Percentiles rank a stretch among this genome's conserved stretches.
Conservation (phyloP, 495 filamentous ascomycete genomes). For the Aspergillus asperescens region DNA sequence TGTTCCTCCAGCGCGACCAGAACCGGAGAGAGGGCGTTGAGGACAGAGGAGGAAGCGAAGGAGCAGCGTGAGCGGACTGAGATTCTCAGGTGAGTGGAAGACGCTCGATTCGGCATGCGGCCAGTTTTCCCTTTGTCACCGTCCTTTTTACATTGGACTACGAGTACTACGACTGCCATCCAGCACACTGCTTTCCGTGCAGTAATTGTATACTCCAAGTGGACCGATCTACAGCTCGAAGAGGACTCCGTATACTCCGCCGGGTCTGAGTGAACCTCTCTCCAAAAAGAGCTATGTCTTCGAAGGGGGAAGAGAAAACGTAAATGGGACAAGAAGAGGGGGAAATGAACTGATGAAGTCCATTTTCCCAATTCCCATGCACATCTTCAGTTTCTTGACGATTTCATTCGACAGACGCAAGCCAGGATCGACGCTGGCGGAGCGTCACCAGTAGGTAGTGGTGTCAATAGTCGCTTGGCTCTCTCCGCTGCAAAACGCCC, state of each 20-base stretch:
- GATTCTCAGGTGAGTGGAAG: too few relatives aligned
- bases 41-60: too few relatives aligned
- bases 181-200: too few relatives aligned
- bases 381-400: neutral
- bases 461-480: neutral
- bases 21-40: neutral
- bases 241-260: too few relatives aligned
- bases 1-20: neutral
- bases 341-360: neutral
- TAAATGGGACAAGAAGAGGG: neutral
- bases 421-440: conserved; percentile 6
- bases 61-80: too few relatives aligned
- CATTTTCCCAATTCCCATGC: neutral
- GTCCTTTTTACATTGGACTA: too few relatives aligned
- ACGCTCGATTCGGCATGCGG: too few relatives aligned
- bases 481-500: neutral
- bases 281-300: neutral
- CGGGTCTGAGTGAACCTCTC: too few relatives aligned
- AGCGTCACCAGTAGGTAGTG: neutral
- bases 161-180: too few relatives aligned
- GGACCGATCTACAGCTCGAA: too few relatives aligned
- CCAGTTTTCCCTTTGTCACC: too few relatives aligned
- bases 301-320: neutral
- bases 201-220: too few relatives aligned
- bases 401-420: conserved; percentile 1